Base-by-base conservation (phyloP, 75 land plant genomes). In the Pseudotsuga menziesii region DNA sequence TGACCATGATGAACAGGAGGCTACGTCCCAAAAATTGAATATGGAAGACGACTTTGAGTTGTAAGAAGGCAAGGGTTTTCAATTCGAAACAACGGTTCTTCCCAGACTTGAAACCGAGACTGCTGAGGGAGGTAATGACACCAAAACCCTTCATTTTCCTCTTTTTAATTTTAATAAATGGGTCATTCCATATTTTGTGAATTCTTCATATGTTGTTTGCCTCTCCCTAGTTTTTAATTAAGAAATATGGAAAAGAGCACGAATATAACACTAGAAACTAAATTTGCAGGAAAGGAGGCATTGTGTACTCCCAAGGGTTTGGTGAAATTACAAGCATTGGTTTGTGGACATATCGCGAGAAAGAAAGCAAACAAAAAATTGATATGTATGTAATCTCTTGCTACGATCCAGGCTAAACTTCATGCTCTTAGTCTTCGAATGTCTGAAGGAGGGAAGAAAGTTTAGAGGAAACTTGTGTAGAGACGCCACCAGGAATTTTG, bases 351-450 rank as follows among this genome's bases (percentile, higher is more conserved):
- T 72, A 81, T 93, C 3, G 95, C 91, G 25, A 58, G 99, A 48
- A 92, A 89, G 64, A 89, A 91, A 63, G 93, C 98, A 11, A 77
- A 91, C 4, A 88, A 88, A 19, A 90, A 95, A 14, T 84, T 96
- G 25, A 76, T 86, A 67, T 90, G 99, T 73, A 92, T 94, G 95
- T 95, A 96, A 64, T 92, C 99, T 44, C 90, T 96, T 4, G 83
- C 92, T 11, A 77, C 98, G 74, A 94, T 93, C 56, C 99, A 94
- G 74, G 86, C 91, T 11, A 76, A 91, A 1, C 89, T 82, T 12
- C 86, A 97, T 19, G 78, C 86, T 3, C 86, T 88, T 32, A 74
- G 82, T 3, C 86, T 85, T 39, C 80, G 85, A 12, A 85, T 79
- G 85, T 83, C 87, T 22, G 67, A 79, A 56, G 81, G 76, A 82